Evolutionary conservation across 495 filamentous ascomycete species (phyloP).

Genomic region (Schizothecium vesticola): DNA sequence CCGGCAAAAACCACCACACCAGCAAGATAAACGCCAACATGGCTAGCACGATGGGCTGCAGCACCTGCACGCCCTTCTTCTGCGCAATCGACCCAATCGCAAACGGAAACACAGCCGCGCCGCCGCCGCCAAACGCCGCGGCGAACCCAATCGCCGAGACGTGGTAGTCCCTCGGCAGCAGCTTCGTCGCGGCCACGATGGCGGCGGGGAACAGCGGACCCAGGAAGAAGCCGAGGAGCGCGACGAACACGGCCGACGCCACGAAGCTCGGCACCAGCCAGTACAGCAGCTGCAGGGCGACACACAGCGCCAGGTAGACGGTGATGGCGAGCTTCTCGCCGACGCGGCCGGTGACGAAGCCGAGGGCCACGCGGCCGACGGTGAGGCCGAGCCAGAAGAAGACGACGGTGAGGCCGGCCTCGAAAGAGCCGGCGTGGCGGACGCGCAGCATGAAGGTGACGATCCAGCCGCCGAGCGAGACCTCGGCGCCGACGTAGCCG

Average conservation of each 20-base stretch:
- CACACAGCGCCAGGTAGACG: slow-evolving; percentile 56
- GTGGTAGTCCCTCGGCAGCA: slow-evolving; percentile 71
- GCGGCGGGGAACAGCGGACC: slow-evolving; percentile 78
- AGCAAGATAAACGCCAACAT: slow-evolving; percentile 55
- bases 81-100: slow-evolving; percentile 80
- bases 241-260: slow-evolving; percentile 66
- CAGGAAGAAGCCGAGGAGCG: slow-evolving; percentile 70
- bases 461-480: slow-evolving; percentile 82
- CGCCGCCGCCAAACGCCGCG: slow-evolving; percentile 72
- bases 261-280: slow-evolving; percentile 78
- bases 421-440: slow-evolving; percentile 62
- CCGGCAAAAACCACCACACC: slow-evolving; percentile 44
- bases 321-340: slow-evolving; percentile 65
- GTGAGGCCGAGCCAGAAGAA: slow-evolving; percentile 86
- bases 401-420: slow-evolving; percentile 78
- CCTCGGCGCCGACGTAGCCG: slow-evolving; percentile 79
- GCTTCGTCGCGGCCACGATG: slow-evolving; percentile 73
- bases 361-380: slow-evolving; percentile 64
- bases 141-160: slow-evolving; percentile 80
- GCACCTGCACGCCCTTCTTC: slow-evolving; percentile 66
- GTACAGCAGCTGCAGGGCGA: slow-evolving; percentile 69
- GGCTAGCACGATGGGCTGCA: slow-evolving; percentile 72
- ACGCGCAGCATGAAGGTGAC: slow-evolving; percentile 79
- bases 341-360: slow-evolving; percentile 60
- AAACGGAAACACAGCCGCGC: slow-evolving; percentile 78